These are phyloP conservation scores for Scedosporium dehoogii DNA, from an alignment of 2,329 filamentous ascomycete species.

Conservation along the genomic window DNA sequence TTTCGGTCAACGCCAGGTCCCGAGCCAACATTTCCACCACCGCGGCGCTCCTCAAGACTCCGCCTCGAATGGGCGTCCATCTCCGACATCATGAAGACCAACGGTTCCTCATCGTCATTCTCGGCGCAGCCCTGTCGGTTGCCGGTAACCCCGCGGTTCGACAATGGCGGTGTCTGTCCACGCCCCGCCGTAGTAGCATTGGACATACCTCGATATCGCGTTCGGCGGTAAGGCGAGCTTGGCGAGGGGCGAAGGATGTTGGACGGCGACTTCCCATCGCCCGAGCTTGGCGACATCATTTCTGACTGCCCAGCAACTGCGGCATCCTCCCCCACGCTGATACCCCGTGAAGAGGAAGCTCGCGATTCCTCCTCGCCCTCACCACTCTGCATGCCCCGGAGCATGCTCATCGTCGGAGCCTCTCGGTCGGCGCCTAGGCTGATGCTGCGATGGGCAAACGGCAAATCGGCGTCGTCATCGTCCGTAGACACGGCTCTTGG, in stretches of 20 bases:
- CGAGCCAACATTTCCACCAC: constrained; percentile 24
- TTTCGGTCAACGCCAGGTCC: constrained; percentile 12
- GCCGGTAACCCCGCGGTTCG: constrained; percentile 24
- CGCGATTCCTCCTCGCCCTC: constrained; percentile 5
- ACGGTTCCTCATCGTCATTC: constrained; percentile 47
- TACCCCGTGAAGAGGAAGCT: constrained; percentile 12
- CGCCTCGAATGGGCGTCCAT: constrained; percentile 49
- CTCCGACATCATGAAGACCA: constrained; percentile 66
- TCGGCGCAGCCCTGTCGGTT: constrained; percentile 1
- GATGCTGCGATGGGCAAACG: constrained; percentile 55
- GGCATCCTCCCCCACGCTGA: constrained; percentile 34
- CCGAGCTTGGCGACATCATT: constrained; percentile 28
- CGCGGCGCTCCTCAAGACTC: constrained; percentile 45
- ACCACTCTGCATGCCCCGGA: constrained; percentile 19
- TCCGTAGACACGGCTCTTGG: constrained; percentile 46
- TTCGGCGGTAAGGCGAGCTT: constrained; percentile 34
- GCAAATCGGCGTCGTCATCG: constrained; percentile 51
- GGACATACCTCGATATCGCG: constrained; percentile 35
- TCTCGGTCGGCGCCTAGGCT: constrained; percentile 54
- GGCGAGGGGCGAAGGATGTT: constrained; percentile 30
- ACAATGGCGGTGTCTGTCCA: constrained; percentile 32
- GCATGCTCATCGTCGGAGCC: constrained; percentile 52
- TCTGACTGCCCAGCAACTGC: constrained; percentile 26
- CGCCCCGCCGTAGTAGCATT: constrained; percentile 19
- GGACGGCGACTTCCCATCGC: constrained; percentile 36